These are phyloP conservation scores for Boletus sp. DNA, from an alignment of 1,284 basidiomycete genomes.

Conservation along the genomic window DNA sequence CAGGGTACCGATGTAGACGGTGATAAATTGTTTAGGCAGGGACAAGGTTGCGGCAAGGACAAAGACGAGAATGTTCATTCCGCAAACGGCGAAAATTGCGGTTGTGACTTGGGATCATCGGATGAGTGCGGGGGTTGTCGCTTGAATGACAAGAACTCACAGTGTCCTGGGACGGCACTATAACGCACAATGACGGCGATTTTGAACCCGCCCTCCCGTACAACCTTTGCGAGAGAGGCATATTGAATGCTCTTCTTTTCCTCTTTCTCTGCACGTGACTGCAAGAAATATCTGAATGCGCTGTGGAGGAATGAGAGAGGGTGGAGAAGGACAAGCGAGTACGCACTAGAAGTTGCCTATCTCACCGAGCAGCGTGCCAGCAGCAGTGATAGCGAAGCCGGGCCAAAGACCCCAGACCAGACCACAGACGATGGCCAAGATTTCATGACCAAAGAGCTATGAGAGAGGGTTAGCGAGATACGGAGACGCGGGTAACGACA, in stretches of 20 bases:
- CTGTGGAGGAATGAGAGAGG: constrained; percentile 21
- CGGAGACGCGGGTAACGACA: background rate
- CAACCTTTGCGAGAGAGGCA: constrained; percentile 57
- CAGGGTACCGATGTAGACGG: constrained; percentile 53
- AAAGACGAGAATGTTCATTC: constrained; percentile 59
- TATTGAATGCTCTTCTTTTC: constrained; percentile 58
- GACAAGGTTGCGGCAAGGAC: constrained; percentile 55
- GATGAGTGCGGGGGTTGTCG: background rate
- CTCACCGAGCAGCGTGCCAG: constrained; percentile 47
- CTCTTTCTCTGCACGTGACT: constrained; percentile 48
- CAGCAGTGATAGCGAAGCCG: constrained; percentile 48
- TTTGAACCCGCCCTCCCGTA: constrained; percentile 66
- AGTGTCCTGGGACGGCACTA: constrained; percentile 62
- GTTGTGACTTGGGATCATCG: constrained; percentile 46
- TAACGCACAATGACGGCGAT: constrained; percentile 56
- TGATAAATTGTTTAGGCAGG: constrained; percentile 59
- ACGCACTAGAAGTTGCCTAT: constrained; percentile 50
- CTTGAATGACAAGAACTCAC: constrained; percentile 31
- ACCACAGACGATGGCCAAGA: constrained; percentile 51
- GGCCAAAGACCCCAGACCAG: constrained; percentile 48
- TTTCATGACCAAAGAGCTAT: constrained; percentile 42
- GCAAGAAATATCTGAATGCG: constrained; percentile 46
- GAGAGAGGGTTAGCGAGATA: constrained; percentile 4
- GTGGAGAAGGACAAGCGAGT: background rate
- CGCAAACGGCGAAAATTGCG: constrained; percentile 63